Evolutionary conservation across 2,329 filamentous ascomycete genomes (phyloP), one percentile per base, ranked within the genome.

Genomic region (Mariannaea sp.): DNA sequence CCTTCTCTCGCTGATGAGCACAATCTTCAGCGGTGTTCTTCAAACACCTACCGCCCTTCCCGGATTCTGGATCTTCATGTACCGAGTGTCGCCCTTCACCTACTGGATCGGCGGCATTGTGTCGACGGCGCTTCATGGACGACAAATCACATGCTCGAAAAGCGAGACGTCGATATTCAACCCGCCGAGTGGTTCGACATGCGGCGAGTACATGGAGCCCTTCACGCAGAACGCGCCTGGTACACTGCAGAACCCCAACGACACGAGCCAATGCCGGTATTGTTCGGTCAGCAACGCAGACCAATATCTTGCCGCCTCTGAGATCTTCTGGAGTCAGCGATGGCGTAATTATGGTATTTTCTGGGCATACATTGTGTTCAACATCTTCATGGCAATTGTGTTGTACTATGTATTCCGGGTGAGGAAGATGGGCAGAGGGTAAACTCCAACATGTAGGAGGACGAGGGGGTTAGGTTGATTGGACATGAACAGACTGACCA

Each of bases 21-120:
- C 84, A 30, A 76, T 83, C 50, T 88, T 88, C 74, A 83, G 80
- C 62, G 79, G 86, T 66, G 86, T 90, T 3, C 72, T 90, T 48
- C 83, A 86, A 55, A 70, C 78, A 0, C 81, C 85, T 0, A 55
- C 65, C 3, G 76, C 78, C 0, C 75, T 91, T 1, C 87, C 88
- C 0, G 78, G 82, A 0, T 91, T 91, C 74, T 92, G 88, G 88
- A 83, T 84, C 56, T 90, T 89, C 73, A 90, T 90, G 87, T 73
- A 90, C 70, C 79, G 83, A 20, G 76, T 84, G 9, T 84, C 80
- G 0, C 86, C 85, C 0, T 85, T 89, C 54, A 88, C 84, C 0
- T 90, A 89, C 70, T 83, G 79, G 77, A 83, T 91, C 53, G 78
- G 79, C 1, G 87, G 84, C 9, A 86, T 91, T 70, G 78, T 89